Percentiles rank a stretch among this genome's conserved stretches.
phyloP scores from a whole-genome alignment of 2,329 filamentous ascomycete genomes.

The Cytospora piceicola region DNA sequence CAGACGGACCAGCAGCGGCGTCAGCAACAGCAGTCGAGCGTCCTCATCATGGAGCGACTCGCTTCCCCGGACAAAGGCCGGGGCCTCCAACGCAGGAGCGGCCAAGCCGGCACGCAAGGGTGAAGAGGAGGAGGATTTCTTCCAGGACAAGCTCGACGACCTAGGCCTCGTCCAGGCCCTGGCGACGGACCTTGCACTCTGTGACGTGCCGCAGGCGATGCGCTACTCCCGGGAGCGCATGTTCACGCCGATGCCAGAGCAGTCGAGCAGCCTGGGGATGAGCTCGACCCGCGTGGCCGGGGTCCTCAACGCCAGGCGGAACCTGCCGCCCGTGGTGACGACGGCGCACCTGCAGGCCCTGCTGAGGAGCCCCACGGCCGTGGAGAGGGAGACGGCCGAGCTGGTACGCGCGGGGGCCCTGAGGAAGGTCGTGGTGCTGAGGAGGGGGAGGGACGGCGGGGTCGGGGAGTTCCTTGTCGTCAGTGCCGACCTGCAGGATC shows the following conservation, averaged over 20 bases:
- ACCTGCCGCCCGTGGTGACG: slow-evolving; percentile 67
- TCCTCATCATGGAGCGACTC: slow-evolving; percentile 31
- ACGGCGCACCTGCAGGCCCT: slow-evolving; percentile 69
- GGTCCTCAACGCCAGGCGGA: slow-evolving; percentile 62
- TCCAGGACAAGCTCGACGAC: slow-evolving; percentile 61
- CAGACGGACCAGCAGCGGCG: slow-evolving; percentile 23
- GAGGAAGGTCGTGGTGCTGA: slow-evolving; percentile 65
- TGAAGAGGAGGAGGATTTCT: slow-evolving; percentile 41
- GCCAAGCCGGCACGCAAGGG: slow-evolving; percentile 21
- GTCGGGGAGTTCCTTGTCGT: slow-evolving; percentile 69
- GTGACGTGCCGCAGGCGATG: slow-evolving; percentile 68
- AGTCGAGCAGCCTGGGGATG: slow-evolving; percentile 56
- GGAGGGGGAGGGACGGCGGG: slow-evolving; percentile 56
- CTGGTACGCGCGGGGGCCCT: slow-evolving; percentile 61
- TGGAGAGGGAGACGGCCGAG: slow-evolving; percentile 69
- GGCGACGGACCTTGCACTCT: slow-evolving; percentile 58
- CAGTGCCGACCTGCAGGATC: slow-evolving; percentile 56
- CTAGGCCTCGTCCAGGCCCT: slow-evolving; percentile 60
- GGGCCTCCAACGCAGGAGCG: background rate
- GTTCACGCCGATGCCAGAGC: slow-evolving; percentile 66
- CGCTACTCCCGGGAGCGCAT: slow-evolving; percentile 63
- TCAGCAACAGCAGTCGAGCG: background rate
- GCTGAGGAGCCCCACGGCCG: slow-evolving; percentile 63
- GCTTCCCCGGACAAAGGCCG: slow-evolving; percentile 31
- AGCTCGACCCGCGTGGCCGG: slow-evolving; percentile 65